Percentiles rank a stretch among this genome's conserved stretches.
Evolutionary conservation across 108 stramenopile species (phyloP).

Genomic region (Cyclostephanos tholiformis): DNA sequence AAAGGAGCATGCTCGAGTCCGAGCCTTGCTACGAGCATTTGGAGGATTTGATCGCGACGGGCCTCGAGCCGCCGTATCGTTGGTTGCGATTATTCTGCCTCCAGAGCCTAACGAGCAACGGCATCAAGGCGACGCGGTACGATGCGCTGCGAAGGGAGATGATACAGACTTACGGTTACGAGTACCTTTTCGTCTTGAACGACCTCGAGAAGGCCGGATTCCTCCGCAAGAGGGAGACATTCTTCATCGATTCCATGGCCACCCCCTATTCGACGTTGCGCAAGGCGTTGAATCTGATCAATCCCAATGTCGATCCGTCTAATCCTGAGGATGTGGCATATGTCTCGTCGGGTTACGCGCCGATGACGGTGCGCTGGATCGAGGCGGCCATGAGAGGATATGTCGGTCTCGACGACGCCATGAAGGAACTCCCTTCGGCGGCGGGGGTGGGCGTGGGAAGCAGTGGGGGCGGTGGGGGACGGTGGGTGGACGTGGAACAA

Average conservation of each 20-base stretch:
- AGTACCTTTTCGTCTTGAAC: conserved; percentile 75
- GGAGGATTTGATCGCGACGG: conserved; percentile 77
- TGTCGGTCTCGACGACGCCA: conserved; percentile 66
- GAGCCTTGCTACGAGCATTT: conserved; percentile 84
- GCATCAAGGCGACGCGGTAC: conserved; percentile 86
- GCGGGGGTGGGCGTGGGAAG: conserved; percentile 29
- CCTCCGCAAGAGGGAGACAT: conserved; percentile 79
- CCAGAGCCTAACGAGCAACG: conserved; percentile 87
- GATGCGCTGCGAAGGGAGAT: conserved; percentile 84
- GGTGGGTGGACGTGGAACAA: conserved; percentile 74
- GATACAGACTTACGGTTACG: conserved; percentile 94
- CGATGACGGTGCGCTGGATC: conserved; percentile 86
- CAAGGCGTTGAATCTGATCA: conserved; percentile 83
- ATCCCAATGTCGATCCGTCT: conserved; percentile 84
- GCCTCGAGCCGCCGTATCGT: conserved; percentile 68
- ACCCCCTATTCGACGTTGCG: conserved; percentile 73
- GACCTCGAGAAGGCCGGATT: conserved; percentile 87
- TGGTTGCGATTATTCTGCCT: conserved; percentile 88
- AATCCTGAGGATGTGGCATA: conserved; percentile 93
- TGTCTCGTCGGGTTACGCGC: conserved; percentile 93
- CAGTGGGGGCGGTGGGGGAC: conserved; percentile 42
- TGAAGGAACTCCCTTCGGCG: conserved; percentile 61
- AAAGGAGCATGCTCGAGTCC: conserved; percentile 93
- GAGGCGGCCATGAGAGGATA: conserved; percentile 88
- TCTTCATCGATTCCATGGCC: conserved; percentile 68